Base-by-base conservation (phyloP, 805 yeast species). In the Candida koratica region DNA sequence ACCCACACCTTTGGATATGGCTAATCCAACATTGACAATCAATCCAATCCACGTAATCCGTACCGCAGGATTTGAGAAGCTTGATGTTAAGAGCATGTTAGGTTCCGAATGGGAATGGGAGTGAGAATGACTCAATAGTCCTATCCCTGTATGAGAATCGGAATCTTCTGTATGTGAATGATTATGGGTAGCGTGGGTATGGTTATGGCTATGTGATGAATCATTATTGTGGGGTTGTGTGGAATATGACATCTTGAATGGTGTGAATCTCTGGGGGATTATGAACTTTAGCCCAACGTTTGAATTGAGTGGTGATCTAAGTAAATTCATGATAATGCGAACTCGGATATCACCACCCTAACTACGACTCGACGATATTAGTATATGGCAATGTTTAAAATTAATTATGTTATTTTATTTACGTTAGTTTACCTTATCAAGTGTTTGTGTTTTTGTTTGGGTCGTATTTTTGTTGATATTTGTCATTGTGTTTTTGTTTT, bases 21-120 rank as follows among this genome's bases (percentile, higher is more conserved):
- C 97, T 81, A 93, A 81, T 10, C 84, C 79, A 9, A 86, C 77
- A 55, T 93, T 93, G 28, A 85, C 86, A 18, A 79, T 61, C 27
- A 90, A 69, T 0, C 98, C 98, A 34, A 90, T 68, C 85, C 95
- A 84, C 0, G 98, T 90, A 48, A 90, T 88, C 47, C 93, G 72
- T 12, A 87, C 95, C 9, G 95, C 96, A 2, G 96, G 95, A 53
- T 87, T 85, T 16, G 60, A 46, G 13, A 51, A 43, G 22, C 62
- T 55, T 3, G 63, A 56, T 2, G 57, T 47, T 12, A 62, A 48
- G 32, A 74, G 55, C 38, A 71, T 70, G 38, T 69, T 56, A n/a
- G 73, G 67, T 39, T 59, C 64, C n/a, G n/a, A n/a, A 49, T 71
- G 77, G 12, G 74, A 48, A 43, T 71, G 77, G 10, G 56, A 44